Conservation (phyloP, 1,139 yeast genomes). For the Barnettozyma hawaiiensis region DNA sequence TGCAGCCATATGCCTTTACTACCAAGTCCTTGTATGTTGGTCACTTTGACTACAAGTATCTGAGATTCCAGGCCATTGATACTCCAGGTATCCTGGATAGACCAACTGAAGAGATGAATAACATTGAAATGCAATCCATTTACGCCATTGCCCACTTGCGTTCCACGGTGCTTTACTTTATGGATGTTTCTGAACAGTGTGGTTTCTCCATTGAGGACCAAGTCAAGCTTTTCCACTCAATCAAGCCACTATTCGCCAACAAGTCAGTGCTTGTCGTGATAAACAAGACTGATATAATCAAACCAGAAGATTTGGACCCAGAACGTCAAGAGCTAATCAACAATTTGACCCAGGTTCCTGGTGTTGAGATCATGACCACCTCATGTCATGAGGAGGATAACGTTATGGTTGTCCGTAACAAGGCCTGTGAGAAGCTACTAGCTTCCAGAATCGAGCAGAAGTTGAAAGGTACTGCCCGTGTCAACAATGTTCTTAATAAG, state of each 20-base stretch:
- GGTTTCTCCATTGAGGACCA: slow-evolving; percentile 97
- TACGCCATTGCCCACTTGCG: slow-evolving; percentile 98
- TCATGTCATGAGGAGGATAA: slow-evolving; percentile 95
- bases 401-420: slow-evolving; percentile 92
- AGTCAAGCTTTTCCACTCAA: slow-evolving; percentile 92
- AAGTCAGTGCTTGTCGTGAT: slow-evolving; percentile 93
- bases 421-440: slow-evolving; percentile 93
- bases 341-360: slow-evolving; percentile 56
- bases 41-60: slow-evolving; percentile 94
- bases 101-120: slow-evolving; percentile 99
- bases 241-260: slow-evolving; percentile 95
- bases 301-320: slow-evolving; percentile 73
- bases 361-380: slow-evolving; percentile 88
- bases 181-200: slow-evolving; percentile 99
- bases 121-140: slow-evolving; percentile 98
- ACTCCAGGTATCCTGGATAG: slow-evolving; percentile 98
- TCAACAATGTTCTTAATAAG: slow-evolving; percentile 83
- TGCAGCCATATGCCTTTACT: slow-evolving; percentile 98
- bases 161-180: slow-evolving; percentile 91
- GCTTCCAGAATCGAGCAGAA: slow-evolving; percentile 96
- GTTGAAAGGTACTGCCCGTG: slow-evolving; percentile 89
- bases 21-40: slow-evolving; percentile 94
- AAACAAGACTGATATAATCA: slow-evolving; percentile 89
- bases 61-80: slow-evolving; percentile 97
- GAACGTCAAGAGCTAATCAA: slow-evolving; percentile 70